phyloP scores from a whole-genome alignment of 768 basidiomycete genomes.

The Arthromyces matolae region DNA sequence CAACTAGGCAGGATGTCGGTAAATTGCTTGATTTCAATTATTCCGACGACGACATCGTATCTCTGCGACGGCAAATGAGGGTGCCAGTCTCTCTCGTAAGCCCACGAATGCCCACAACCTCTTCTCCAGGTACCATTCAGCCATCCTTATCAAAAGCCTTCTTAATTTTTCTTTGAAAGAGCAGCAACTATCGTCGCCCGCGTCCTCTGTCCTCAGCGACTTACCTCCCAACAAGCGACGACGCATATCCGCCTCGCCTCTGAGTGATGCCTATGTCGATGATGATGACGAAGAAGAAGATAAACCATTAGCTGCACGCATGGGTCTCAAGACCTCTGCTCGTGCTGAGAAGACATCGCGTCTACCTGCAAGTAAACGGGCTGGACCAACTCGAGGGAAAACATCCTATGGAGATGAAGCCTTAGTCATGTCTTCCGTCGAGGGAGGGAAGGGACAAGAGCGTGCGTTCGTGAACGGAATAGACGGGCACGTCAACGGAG shows the following conservation, averaged over 20 bases:
- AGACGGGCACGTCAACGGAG: conserved; percentile 44
- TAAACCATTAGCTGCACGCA: conserved; percentile 49
- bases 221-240: conserved; percentile 48
- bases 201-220: conserved; percentile 50
- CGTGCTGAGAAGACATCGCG: conserved; percentile 28
- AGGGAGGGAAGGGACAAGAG: conserved; percentile 34
- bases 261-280: conserved; percentile 47
- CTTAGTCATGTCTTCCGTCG: conserved; percentile 39
- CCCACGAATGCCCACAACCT: conserved; percentile 40
- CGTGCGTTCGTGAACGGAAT: conserved; percentile 41
- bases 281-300: conserved; percentile 58
- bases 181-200: conserved; percentile 36
- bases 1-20: conserved; percentile 55
- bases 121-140: conserved; percentile 47
- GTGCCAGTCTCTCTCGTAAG: conserved; percentile 48
- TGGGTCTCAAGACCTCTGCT: conserved; percentile 27
- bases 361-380: conserved; percentile 24
- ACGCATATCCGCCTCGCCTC: conserved; percentile 48
- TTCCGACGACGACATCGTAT: conserved; percentile 62
- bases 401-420: no score
- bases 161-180: conserved; percentile 23
- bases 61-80: conserved; percentile 68
- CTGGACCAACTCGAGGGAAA: conserved; percentile 48
- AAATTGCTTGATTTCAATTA: conserved; percentile 80
- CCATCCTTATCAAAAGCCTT: conserved; percentile 2